Percentiles rank a stretch among this genome's conserved stretches.
phyloP scores from a whole-genome alignment of 495 filamentous ascomycete species.

The Penicillium verhagenii region DNA sequence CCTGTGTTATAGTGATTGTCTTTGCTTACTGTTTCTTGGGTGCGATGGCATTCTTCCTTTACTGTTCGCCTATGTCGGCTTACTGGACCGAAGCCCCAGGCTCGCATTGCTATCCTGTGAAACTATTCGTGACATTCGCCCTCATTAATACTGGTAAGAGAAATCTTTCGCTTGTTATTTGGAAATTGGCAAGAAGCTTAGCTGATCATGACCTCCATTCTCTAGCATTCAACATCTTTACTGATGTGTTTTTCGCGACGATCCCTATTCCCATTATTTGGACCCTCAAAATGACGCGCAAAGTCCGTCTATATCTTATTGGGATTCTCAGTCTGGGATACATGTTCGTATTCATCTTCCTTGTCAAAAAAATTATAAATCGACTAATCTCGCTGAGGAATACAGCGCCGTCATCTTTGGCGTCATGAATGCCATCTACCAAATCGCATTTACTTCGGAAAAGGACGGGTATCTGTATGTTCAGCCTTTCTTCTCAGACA shows the following conservation, averaged over 20 bases:
- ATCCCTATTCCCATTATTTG: constrained; percentile 36
- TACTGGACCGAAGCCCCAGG: neutral
- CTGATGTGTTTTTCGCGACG: constrained; percentile 36
- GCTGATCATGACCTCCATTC: neutral
- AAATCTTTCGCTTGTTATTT: neutral
- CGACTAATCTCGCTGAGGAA: neutral
- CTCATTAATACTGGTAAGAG: neutral
- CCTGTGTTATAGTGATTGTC: neutral
- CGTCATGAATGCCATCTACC: neutral
- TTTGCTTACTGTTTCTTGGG: neutral
- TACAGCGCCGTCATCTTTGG: neutral
- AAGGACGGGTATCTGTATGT: neutral
- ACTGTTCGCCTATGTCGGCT: constrained; percentile 1
- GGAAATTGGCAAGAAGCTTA: neutral
- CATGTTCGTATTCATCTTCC: neutral
- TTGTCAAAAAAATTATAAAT: neutral
- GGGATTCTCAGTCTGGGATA: constrained; percentile 45
- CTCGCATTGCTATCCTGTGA: neutral
- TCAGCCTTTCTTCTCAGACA: neutral
- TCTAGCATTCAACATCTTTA: constrained; percentile 32
- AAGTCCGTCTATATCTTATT: constrained; percentile 40
- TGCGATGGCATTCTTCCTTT: neutral
- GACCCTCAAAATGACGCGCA: constrained; percentile 41
- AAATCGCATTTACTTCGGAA: neutral
- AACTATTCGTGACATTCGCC: constrained; percentile 1